These are phyloP conservation scores for Globisporangium uncinulatum DNA, from an alignment of 352 stramenopile genomes.

Conservation along the genomic window DNA sequence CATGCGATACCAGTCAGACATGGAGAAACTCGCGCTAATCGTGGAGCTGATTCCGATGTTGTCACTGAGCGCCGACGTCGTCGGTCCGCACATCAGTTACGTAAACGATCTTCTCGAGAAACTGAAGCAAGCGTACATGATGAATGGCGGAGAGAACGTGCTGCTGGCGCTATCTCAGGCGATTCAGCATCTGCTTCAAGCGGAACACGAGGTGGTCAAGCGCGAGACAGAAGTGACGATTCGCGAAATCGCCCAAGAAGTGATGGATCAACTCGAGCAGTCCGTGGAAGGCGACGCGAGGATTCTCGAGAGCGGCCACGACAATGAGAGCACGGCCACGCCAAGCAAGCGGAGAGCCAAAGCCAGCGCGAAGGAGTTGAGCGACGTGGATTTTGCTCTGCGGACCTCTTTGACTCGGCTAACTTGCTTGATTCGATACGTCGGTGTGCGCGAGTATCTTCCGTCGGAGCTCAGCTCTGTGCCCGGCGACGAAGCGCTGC, in stretches of 20 bases:
- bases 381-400: slow-evolving; percentile 66
- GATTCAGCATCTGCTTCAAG: slow-evolving; percentile 64
- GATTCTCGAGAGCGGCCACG: slow-evolving; percentile 17
- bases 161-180: slow-evolving; percentile 62
- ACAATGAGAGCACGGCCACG: slow-evolving; percentile 9
- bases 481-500: neutral
- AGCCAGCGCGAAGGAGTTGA: slow-evolving; percentile 37
- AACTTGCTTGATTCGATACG: slow-evolving; percentile 49
- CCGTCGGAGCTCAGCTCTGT: slow-evolving; percentile 11
- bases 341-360: slow-evolving; percentile 10
- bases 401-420: slow-evolving; percentile 53
- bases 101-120: slow-evolving; percentile 74
- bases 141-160: slow-evolving; percentile 63
- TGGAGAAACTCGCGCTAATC: slow-evolving; percentile 70
- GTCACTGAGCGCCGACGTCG: slow-evolving; percentile 49
- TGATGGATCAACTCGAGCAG: slow-evolving; percentile 55
- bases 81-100: slow-evolving; percentile 56
- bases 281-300: slow-evolving; percentile 49
- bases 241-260: slow-evolving; percentile 60
- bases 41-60: slow-evolving; percentile 75
- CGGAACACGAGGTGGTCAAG: slow-evolving; percentile 72
- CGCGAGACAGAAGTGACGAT: slow-evolving; percentile 73
- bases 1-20: slow-evolving; percentile 68
- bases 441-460: slow-evolving; percentile 65
- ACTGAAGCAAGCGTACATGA: slow-evolving; percentile 62